Conservation (phyloP, 805 yeast genomes). For the Candida stauntonica region DNA sequence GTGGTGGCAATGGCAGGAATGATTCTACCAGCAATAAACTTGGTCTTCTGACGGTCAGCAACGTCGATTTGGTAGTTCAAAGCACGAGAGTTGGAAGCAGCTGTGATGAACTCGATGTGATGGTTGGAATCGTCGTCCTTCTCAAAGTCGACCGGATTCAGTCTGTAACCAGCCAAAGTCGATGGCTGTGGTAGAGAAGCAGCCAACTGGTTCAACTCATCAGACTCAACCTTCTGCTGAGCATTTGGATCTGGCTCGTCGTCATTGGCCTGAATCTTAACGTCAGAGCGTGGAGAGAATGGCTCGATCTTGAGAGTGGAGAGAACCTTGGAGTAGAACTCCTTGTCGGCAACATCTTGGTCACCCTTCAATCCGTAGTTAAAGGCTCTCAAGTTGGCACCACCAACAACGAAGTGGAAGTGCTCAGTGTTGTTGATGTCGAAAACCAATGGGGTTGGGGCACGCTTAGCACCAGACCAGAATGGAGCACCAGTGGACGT, state of each 20-base stretch:
- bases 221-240: constrained; percentile 45
- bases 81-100: constrained; percentile 96
- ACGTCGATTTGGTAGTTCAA: constrained; percentile 82
- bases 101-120: constrained; percentile 92
- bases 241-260: constrained; percentile 87
- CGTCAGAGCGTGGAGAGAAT: constrained; percentile 69
- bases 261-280: constrained; percentile 80
- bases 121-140: constrained; percentile 97
- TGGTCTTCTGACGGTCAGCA: constrained; percentile 86
- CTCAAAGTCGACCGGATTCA: constrained; percentile 90
- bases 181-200: constrained; percentile 85
- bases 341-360: constrained; percentile 43
- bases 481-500: constrained; percentile 90
- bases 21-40: constrained; percentile 96
- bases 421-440: constrained; percentile 75
- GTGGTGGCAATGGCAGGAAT: constrained; percentile 99
- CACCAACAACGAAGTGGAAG: constrained; percentile 78
- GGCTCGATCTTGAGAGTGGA: constrained; percentile 47
- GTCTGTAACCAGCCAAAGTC: constrained; percentile 80
- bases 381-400: constrained; percentile 85
- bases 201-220: constrained; percentile 63
- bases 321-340: constrained; percentile 51
- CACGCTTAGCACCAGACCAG: constrained; percentile 98
- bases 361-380: constrained; percentile 87
- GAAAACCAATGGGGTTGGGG: constrained; percentile 81